phyloP scores from a whole-genome alignment of 1,284 basidiomycete genomes.

The Trametes pubescens region DNA sequence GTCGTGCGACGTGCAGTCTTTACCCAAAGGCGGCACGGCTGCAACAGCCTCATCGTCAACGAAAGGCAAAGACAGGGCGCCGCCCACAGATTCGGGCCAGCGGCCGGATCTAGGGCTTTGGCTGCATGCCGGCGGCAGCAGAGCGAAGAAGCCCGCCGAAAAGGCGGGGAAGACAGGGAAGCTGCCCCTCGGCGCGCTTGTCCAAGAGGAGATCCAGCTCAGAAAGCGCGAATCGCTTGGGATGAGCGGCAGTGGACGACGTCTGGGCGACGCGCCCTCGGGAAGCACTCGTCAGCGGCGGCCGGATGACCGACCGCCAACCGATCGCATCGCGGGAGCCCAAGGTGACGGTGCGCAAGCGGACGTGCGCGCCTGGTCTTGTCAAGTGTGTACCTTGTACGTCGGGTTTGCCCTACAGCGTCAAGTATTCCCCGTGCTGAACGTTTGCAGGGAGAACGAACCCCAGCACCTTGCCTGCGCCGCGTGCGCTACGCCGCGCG shows the following conservation, averaged over 20 bases:
- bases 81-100: not conserved
- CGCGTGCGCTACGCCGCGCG: constrained; percentile 53
- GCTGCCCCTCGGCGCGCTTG: constrained; percentile 47
- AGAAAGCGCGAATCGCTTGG: constrained; percentile 59
- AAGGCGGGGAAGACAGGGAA: constrained; percentile 19
- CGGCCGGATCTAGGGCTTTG: not conserved
- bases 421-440: not conserved
- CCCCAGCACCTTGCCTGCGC: constrained; percentile 58
- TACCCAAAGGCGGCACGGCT: constrained; percentile 23
- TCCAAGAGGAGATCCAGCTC: constrained; percentile 54
- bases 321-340: not conserved
- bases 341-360: not conserved
- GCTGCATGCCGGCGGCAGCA: not conserved
- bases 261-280: constrained; percentile 23
- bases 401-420: constrained; percentile 32
- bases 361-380: constrained; percentile 49
- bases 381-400: constrained; percentile 64
- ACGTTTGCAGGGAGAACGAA: constrained; percentile 53
- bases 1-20: constrained; percentile 19
- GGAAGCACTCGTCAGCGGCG: not conserved
- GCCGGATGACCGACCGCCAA: not conserved
- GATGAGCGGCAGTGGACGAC: constrained; percentile 29
- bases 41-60: not conserved
- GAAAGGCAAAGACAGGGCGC: constrained; percentile 5
- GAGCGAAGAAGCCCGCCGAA: not conserved